Evolutionary conservation across 768 basidiomycete species (phyloP).

Genomic region (Pluteus cervinus): DNA sequence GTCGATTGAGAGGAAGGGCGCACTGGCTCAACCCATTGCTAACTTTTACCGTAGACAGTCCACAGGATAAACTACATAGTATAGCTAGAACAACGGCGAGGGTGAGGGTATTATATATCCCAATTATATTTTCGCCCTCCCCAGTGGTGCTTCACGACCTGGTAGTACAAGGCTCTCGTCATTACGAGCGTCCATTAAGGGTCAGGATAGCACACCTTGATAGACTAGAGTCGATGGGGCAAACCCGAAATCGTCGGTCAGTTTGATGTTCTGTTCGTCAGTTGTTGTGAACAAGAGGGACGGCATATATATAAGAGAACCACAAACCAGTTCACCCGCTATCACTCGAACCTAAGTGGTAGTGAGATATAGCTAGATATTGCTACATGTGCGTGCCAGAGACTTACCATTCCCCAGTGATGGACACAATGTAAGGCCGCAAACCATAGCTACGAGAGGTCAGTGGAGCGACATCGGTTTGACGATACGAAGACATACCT

Average conservation of each 20-base stretch:
- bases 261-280: constrained; percentile 46
- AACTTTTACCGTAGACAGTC: too few relatives aligned
- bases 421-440: constrained; percentile 81
- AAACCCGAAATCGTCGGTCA: constrained; percentile 77
- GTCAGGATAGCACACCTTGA: constrained; percentile 39
- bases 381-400: neutral
- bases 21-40: too few relatives aligned
- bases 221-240: constrained; percentile 81
- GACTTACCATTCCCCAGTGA: constrained; percentile 82
- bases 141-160: constrained; percentile 53
- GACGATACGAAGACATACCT: constrained; percentile 37
- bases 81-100: too few relatives aligned
- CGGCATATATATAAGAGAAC: constrained; percentile 4
- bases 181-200: constrained; percentile 5
- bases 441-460: constrained; percentile 66
- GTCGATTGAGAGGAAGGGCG: too few relatives aligned
- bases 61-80: too few relatives aligned
- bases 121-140: constrained; percentile 55
- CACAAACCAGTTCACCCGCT: constrained; percentile 71
- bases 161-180: constrained; percentile 9
- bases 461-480: neutral
- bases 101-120: too few relatives aligned
- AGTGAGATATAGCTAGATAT: constrained; percentile 1
- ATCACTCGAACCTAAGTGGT: constrained; percentile 66
- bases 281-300: constrained; percentile 7